Conservation (phyloP, 75 land plant genomes). For the Selaginella tamariscina region DNA sequence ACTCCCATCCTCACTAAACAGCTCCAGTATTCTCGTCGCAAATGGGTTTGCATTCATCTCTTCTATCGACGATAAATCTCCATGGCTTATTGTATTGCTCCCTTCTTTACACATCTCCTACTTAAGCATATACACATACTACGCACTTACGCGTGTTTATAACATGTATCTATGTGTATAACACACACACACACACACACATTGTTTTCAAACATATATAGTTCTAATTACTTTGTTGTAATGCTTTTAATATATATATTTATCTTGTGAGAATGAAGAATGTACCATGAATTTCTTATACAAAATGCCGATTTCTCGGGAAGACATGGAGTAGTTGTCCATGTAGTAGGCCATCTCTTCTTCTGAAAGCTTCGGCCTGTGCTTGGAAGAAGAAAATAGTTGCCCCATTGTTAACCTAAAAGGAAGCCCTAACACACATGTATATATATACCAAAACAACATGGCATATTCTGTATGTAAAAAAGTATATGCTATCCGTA, state of each 20-base stretch:
- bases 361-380: background rate
- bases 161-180: background rate
- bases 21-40: constrained; percentile 24
- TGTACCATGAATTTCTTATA: background rate
- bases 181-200: background rate
- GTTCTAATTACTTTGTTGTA: no score
- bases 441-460: no score
- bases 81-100: background rate
- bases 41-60: constrained; percentile 34
- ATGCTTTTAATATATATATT: background rate
- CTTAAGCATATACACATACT: background rate
- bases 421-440: no score
- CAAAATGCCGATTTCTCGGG: background rate
- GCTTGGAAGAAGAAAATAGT: no score
- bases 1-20: constrained; percentile 32
- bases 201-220: no score
- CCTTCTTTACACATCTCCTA: background rate
- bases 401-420: no score
- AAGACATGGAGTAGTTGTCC: background rate
- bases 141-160: no score
- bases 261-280: background rate
- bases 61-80: constrained; percentile 6
- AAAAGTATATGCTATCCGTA: no score
- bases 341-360: background rate
- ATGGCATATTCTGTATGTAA: no score